phyloP scores from a whole-genome alignment of 106 monocot species.

The Dioscorea zingiberensis region DNA sequence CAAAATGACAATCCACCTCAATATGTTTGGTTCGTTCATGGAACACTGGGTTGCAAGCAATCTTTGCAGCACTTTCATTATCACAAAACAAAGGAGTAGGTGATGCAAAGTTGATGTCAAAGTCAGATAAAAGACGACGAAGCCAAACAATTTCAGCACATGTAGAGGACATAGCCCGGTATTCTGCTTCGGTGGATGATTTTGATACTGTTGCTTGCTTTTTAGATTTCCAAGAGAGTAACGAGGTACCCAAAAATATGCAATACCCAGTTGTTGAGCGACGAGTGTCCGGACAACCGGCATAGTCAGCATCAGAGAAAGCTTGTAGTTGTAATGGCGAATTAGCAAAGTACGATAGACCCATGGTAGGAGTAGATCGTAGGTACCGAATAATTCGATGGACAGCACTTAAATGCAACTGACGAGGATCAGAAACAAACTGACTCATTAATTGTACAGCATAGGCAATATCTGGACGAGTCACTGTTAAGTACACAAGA shows the following conservation, averaged over 20 bases:
- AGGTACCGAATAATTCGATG: conserved; percentile 20
- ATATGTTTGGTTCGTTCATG: too few species aligned
- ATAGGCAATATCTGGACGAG: conserved; percentile 20
- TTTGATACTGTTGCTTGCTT: conserved; percentile 7
- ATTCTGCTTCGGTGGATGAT: conserved; percentile 8
- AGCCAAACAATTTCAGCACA: conserved; percentile 5
- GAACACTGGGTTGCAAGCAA: conserved; percentile 4
- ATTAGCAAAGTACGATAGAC: neutral
- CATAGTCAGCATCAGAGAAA: conserved; percentile 5
- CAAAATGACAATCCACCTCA: too few species aligned
- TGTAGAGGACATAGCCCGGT: conserved; percentile 4
- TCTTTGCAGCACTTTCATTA: conserved; percentile 7
- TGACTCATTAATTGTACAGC: conserved; percentile 15
- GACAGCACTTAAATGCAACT: conserved; percentile 8
- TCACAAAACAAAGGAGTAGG: conserved; percentile 7
- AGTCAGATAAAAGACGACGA: neutral
- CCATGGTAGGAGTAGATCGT: conserved; percentile 3
- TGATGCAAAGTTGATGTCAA: neutral
- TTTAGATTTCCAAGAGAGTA: conserved; percentile 18
- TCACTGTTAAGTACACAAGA: conserved; percentile 19
- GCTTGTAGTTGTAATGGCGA: neutral
- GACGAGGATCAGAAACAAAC: conserved; percentile 12
- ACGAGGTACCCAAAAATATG: conserved; percentile 4
- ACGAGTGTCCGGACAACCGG: neutral
- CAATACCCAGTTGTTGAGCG: neutral